Evolutionary conservation across 2,329 filamentous ascomycete species (phyloP).

Genomic region (Phoma sp.): DNA sequence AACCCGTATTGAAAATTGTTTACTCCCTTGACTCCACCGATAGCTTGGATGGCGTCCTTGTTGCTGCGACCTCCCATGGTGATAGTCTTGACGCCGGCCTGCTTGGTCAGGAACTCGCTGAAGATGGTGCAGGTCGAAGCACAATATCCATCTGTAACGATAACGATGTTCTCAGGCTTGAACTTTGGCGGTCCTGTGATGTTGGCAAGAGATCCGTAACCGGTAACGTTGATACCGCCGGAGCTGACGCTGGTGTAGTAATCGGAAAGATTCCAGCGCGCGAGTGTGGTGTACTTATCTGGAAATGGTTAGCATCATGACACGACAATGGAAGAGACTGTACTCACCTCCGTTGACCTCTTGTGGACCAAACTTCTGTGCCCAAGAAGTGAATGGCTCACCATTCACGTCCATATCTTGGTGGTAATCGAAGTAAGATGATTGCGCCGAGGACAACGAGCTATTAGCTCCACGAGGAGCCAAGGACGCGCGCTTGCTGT

Average conservation of each 20-base stretch:
- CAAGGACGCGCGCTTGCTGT: conserved; percentile 42
- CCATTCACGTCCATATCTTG: conserved; percentile 58
- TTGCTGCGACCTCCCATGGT: conserved; percentile 60
- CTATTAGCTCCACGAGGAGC: conserved; percentile 46
- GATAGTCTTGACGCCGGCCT: conserved; percentile 62
- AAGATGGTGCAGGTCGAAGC: conserved; percentile 66
- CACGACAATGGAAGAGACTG: neutral
- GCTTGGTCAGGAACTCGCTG: conserved; percentile 61
- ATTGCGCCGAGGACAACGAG: conserved; percentile 50
- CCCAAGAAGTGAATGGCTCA: conserved; percentile 57
- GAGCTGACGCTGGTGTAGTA: conserved; percentile 36
- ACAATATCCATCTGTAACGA: conserved; percentile 67
- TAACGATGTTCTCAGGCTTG: conserved; percentile 58
- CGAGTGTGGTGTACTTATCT: conserved; percentile 50
- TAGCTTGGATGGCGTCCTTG: conserved; percentile 60
- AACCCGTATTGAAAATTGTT: conserved; percentile 47
- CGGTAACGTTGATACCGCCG: conserved; percentile 48
- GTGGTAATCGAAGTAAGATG: conserved; percentile 57
- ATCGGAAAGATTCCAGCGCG: conserved; percentile 49
- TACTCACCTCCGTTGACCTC: conserved; percentile 36
- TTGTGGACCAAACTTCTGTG: conserved; percentile 51
- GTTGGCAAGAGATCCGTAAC: conserved; percentile 47
- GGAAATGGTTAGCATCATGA: conserved; percentile 30
- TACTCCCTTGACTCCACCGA: conserved; percentile 62
- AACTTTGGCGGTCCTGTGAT: conserved; percentile 60